A percentile compares a stretch with the other conserved stretches of the same genome.
phyloP scores from a whole-genome alignment of 768 basidiomycete species.

The Pleurotus tuoliensis region DNA sequence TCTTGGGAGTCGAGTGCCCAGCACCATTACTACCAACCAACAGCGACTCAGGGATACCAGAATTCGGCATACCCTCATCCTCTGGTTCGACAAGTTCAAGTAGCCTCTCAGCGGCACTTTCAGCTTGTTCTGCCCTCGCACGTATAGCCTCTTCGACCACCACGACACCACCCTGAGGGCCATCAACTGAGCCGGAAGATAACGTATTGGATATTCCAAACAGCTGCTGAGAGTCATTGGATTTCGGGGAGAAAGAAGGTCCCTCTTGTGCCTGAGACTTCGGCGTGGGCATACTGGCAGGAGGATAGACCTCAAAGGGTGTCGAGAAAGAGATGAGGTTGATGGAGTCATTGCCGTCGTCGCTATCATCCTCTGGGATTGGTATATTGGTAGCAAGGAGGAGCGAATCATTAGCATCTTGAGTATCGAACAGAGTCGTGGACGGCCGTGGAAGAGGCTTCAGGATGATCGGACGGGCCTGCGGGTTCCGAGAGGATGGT shows the following conservation, averaged over 20 bases:
- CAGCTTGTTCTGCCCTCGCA: conserved; percentile 88
- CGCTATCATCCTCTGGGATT: conserved; percentile 63
- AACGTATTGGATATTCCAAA: conserved; percentile 52
- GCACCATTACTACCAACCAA: conserved; percentile 35
- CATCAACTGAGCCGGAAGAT: conserved; percentile 48
- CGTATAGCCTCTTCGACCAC: conserved; percentile 71
- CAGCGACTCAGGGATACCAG: conserved; percentile 53
- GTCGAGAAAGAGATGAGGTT: conserved; percentile 73
- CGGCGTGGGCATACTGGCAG: conserved; percentile 19
- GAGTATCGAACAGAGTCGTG: conserved; percentile 35
- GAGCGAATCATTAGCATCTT: conserved; percentile 54
- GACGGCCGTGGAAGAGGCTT: conserved; percentile 40
- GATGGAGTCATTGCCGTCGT: conserved; percentile 61
- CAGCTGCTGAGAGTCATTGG: conserved; percentile 44
- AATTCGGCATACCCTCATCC: conserved; percentile 49
- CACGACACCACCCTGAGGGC: conserved; percentile 46
- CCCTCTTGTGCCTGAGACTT: conserved; percentile 35
- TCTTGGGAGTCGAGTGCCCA: conserved; percentile 34
- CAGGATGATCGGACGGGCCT: conserved; percentile 19
- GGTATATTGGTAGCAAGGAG: conserved; percentile 70
- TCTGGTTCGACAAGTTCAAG: conserved; percentile 84
- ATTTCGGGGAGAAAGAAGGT: conserved; percentile 52
- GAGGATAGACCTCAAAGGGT: conserved; percentile 52
- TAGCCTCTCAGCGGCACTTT: conserved; percentile 86
- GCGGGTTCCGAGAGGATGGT: conserved; percentile 20